Percentiles rank a stretch among this genome's conserved stretches.
Conservation (phyloP, 2,329 filamentous ascomycete genomes). For the Xylaria arbuscula region DNA sequence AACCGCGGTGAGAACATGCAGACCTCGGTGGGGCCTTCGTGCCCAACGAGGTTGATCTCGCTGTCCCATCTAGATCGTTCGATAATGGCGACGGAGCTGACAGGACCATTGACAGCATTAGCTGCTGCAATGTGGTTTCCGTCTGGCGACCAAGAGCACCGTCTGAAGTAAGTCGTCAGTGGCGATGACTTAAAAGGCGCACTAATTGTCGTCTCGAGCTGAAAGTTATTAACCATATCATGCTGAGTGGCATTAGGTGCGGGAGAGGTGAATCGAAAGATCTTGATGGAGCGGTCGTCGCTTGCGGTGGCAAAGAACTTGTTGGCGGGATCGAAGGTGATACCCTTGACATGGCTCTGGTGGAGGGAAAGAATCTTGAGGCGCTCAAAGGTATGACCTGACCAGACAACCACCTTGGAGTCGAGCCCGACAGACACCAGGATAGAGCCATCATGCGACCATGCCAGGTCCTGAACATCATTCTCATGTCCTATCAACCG, state of each 20-base stretch:
- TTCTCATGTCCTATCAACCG: conserved; percentile 97
- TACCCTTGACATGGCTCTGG: conserved; percentile 97
- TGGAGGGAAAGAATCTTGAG: conserved; percentile 93
- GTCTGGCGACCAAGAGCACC: conserved; percentile 98
- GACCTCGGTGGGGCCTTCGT: conserved; percentile 96
- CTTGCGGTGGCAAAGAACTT: conserved; percentile 99
- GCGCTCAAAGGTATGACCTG: conserved; percentile 97
- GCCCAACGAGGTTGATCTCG: conserved; percentile 96
- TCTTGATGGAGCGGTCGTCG: conserved; percentile 95
- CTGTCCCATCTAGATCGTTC: conserved; percentile 93
- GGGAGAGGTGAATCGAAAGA: conserved; percentile 93
- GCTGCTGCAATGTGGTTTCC: conserved; percentile 96
- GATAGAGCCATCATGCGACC: conserved; percentile 96
- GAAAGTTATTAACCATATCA: conserved; percentile 97
- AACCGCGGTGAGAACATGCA: conserved; percentile 95
- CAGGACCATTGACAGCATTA: conserved; percentile 96
- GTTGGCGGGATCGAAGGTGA: conserved; percentile 98
- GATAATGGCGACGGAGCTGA: conserved; percentile 96
- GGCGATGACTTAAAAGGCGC: conserved; percentile 90
- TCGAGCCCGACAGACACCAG: conserved; percentile 95
- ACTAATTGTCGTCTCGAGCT: conserved; percentile 90
- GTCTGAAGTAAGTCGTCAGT: conserved; percentile 93
- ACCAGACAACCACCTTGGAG: conserved; percentile 99
- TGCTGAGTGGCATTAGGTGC: conserved; percentile 91
- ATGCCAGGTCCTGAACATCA: conserved; percentile 96